Evolutionary conservation across 352 stramenopile species (phyloP), one percentile per base, ranked within the genome.

Genomic region (Globisporangium solare): DNA sequence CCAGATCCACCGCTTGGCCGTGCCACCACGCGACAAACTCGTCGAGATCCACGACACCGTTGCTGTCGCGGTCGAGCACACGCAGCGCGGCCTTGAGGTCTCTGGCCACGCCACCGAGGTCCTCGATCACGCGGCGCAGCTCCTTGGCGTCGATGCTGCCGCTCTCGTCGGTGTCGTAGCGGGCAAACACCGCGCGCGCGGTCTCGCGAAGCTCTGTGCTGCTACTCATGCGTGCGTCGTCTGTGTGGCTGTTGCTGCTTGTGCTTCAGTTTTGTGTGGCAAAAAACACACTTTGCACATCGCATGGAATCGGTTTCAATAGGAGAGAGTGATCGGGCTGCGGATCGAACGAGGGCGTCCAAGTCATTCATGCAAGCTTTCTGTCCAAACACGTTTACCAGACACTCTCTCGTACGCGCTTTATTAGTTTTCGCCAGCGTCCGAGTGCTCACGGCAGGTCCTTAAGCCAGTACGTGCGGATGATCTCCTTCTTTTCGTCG

Each of bases 21-120:
- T 53, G 51, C 81, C 81, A 91, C 81, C 81, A 91, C 21, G 51
- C 45, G 0, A 68, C 56, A 45, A 91, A 91, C 63, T 91, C 78
- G 40, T 70, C 54, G 39, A 68, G 57, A n/a, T 85, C 76, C 45
- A 91, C 77, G 8, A 64, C 59, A 6, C 78, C 76, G 46, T 85
- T 73, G 48, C 52, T 42, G 53, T 91, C 69, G 15, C 62, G 61
- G 40, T 91, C 81, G 31, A 91, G 64, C 20, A 79, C 47, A 12
- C 42, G 63, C 22, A 82, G 66, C 11, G 67, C 71, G 11, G 56
- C 53, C 14, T 58, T 54, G 8, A 87, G 53, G 22, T 89, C 71
- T 14, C 67, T 58, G 37, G 74, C 68, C 13, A 78, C 67, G 2
- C 79, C 81, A 0, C 79, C 81, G 14, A 91, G 70, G 40, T 84